Conservation (phyloP, 179 eudicot genomes). For the Amaranthus tricolor region DNA sequence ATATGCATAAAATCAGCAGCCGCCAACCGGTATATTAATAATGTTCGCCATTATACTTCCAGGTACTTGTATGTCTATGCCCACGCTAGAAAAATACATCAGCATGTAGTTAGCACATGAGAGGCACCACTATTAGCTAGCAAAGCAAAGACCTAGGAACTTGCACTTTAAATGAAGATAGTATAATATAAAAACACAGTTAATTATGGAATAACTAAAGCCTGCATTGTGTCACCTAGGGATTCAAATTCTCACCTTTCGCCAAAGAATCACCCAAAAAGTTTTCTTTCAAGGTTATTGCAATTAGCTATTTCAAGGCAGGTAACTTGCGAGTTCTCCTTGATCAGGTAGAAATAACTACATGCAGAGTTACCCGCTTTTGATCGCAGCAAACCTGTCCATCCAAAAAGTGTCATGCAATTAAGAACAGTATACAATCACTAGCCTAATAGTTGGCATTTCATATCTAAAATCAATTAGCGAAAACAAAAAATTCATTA, state of each 20-base stretch:
- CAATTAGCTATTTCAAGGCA: neutral
- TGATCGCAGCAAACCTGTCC: constrained; percentile 1
- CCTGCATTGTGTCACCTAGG: constrained; percentile 23
- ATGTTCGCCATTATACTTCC: constrained; percentile 18
- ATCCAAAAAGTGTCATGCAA: constrained; percentile 1
- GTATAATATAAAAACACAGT: constrained; percentile 11
- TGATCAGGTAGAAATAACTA: neutral
- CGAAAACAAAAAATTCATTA: neutral
- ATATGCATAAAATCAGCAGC: constrained; percentile 16
- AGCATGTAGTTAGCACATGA: constrained; percentile 22
- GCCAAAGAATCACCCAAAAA: constrained; percentile 24
- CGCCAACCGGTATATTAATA: constrained; percentile 12
- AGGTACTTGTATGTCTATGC: constrained; percentile 13
- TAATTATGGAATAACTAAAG: constrained; percentile 12
- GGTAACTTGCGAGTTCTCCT: neutral
- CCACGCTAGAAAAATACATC: constrained; percentile 22
- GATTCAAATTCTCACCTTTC: constrained; percentile 27
- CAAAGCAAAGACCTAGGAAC: neutral
- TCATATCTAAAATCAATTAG: constrained; percentile 2
- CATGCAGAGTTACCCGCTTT: neutral
- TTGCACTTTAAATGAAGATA: constrained; percentile 8
- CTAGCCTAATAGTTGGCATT: neutral
- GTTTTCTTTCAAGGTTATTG: constrained; percentile 10
- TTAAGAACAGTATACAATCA: neutral
- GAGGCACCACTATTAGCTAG: constrained; percentile 5